A percentile compares a stretch with the other conserved stretches of the same genome.
These are phyloP conservation scores for Cryptococcus floricola DNA, from an alignment of 1,284 basidiomycete species.

Conservation along the genomic window DNA sequence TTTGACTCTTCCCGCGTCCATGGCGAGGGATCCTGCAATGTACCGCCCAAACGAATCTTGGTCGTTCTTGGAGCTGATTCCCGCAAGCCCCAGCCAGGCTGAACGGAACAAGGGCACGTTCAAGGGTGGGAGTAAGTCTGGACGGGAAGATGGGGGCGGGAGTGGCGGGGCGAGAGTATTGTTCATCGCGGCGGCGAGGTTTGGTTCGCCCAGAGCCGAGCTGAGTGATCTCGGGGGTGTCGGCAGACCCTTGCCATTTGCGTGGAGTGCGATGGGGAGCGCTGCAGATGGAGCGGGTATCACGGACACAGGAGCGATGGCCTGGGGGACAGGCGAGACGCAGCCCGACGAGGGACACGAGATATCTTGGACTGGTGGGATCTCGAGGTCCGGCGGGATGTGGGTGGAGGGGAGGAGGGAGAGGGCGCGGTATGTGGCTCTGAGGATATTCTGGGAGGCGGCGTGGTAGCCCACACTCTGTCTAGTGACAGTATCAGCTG, in stretches of 20 bases:
- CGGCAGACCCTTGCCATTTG: not conserved
- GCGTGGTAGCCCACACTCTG: slow-evolving; percentile 32
- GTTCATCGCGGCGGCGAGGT: too few relatives aligned
- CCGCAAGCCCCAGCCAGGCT: slow-evolving; percentile 42
- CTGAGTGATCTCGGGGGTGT: not conserved
- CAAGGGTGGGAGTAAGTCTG: slow-evolving; percentile 14
- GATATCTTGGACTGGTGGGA: slow-evolving; percentile 6
- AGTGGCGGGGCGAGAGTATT: slow-evolving; percentile 1
- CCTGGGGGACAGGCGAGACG: slow-evolving; percentile 1
- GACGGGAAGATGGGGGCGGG: slow-evolving; percentile 4
- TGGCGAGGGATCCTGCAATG: slow-evolving; percentile 16
- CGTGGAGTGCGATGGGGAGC: too few relatives aligned
- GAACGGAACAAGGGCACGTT: slow-evolving; percentile 28
- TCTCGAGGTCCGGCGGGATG: slow-evolving; percentile 21
- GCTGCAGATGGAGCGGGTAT: not conserved
- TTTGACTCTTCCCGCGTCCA: slow-evolving; percentile 19
- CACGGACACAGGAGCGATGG: not conserved
- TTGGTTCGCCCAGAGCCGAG: too few relatives aligned
- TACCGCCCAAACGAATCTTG: slow-evolving; percentile 23
- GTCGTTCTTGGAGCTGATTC: slow-evolving; percentile 28
- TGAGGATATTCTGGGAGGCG: slow-evolving; percentile 34
- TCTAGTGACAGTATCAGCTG: slow-evolving; percentile 10
- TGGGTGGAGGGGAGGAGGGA: slow-evolving; percentile 26
- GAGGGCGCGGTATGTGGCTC: slow-evolving; percentile 42
- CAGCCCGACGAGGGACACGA: not conserved